phyloP scores from a whole-genome alignment of 2,329 filamentous ascomycete species.

The Xylariaceae sp. region DNA sequence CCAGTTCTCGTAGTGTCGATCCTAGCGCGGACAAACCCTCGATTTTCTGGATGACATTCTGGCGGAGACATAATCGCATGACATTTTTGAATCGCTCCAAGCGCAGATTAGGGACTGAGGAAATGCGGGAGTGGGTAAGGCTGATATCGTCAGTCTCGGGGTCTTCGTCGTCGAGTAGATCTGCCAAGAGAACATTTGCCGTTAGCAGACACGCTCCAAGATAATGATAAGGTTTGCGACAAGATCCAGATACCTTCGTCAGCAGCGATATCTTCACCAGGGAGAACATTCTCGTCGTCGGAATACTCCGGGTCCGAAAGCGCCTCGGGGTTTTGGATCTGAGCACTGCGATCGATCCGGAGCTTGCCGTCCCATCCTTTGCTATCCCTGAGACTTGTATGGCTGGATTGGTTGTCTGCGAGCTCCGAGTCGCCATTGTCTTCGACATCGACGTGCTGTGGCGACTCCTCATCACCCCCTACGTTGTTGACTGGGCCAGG shows the following conservation, averaged over 20 bases:
- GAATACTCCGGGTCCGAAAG: constrained; percentile 82
- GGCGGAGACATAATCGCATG: constrained; percentile 77
- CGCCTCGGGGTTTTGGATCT: constrained; percentile 72
- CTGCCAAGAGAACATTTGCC: constrained; percentile 32
- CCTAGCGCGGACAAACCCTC: constrained; percentile 64
- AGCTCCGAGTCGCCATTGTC: constrained; percentile 38
- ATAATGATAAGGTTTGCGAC: not conserved
- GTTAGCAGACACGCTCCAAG: constrained; percentile 19
- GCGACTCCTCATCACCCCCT: constrained; percentile 27
- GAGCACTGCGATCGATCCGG: constrained; percentile 62
- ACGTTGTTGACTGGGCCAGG: constrained; percentile 21
- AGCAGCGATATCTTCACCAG: constrained; percentile 68
- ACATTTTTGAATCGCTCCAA: constrained; percentile 78
- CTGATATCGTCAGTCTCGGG: constrained; percentile 71
- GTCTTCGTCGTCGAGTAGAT: constrained; percentile 57
- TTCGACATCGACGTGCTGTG: constrained; percentile 45
- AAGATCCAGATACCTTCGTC: constrained; percentile 61
- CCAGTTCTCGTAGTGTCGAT: constrained; percentile 69
- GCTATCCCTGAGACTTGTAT: constrained; percentile 47
- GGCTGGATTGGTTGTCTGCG: constrained; percentile 40
- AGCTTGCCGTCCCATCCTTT: constrained; percentile 83
- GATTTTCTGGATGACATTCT: constrained; percentile 81
- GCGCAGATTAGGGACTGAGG: constrained; percentile 69
- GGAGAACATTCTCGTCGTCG: constrained; percentile 62
- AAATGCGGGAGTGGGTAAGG: constrained; percentile 79